Base-by-base conservation (phyloP, 164 flowering plant genomes). In the Pachysandra terminalis region DNA sequence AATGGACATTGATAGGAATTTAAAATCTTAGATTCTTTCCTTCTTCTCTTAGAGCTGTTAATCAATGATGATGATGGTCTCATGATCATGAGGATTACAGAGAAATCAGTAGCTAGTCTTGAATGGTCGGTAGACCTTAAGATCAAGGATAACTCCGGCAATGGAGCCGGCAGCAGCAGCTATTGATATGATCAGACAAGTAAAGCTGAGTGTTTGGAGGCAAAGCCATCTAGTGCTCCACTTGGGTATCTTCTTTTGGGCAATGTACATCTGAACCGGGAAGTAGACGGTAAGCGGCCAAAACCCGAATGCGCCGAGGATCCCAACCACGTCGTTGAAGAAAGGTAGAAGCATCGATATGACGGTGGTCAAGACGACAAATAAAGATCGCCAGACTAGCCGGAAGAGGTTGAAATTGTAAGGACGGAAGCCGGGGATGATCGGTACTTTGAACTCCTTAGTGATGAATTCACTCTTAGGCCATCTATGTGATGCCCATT, bases 231-330 rank as follows among this genome's bases (percentile, higher is more conserved):
- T 79, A 3, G 81, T 73, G 65, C 84, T 81, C 88, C 90, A 85
- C 52, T 76, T 85, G 19, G 83, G 84, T 6, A 90, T 79, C 72
- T 63, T 79, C 83, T 76, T 85, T 53, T 87, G 87, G 4, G 58
- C 74, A 37, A 90, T 83, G 67, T 86, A 90, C 93, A 90, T 87
- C 78, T 90, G 88, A 22, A 87, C 84, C 0, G 96, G 96, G 81
- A 82, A 90, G 57, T 81, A 90, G 0, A 90, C 93, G 0, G 90
- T 86, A 9, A 88, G 77, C 0, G 92, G 94, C 90, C 93, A 88
- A 71, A 90, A 90, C 0, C 87, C 89, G 2, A 87, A 54, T 0
- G 96, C 89, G 1, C 94, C 94, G 19, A 88, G 81, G 13, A 88
- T 59, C 0, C 88, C 94, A 5, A 87, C 88, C 0, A 88, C 79